phyloP scores from a whole-genome alignment of 208 protist species.

The Strigomonas culicis region DNA sequence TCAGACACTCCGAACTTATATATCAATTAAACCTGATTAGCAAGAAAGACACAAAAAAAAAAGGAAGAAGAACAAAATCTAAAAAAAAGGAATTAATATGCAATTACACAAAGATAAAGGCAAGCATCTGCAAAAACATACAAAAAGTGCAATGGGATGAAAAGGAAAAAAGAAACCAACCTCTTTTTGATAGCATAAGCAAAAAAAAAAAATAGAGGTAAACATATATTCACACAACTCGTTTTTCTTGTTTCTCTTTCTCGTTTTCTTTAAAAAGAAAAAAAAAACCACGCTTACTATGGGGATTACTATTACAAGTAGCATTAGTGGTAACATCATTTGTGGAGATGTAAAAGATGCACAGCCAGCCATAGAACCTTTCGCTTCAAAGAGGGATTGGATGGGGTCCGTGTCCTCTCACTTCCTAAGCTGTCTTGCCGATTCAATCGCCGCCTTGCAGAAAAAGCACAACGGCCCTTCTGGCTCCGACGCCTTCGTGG shows the following conservation, averaged over 20 bases:
- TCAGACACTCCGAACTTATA: too few species aligned
- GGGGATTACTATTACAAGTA: too few species aligned
- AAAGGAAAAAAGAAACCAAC: slow-evolving; percentile 9
- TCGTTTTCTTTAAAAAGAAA: slow-evolving; percentile 3
- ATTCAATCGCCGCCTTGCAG: slow-evolving; percentile 21
- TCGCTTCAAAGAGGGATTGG: too few species aligned
- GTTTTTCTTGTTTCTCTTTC: neutral
- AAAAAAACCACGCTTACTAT: slow-evolving; percentile 3
- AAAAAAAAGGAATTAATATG: neutral
- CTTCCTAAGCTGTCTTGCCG: neutral
- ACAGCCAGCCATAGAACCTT: too few species aligned
- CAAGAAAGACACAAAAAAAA: neutral
- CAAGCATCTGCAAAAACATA: neutral
- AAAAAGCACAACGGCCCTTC: slow-evolving; percentile 30
- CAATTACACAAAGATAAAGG: too few species aligned
- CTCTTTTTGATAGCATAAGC: neutral
- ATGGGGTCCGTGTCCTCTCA: too few species aligned
- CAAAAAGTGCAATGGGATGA: neutral
- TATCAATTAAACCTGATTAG: too few species aligned
- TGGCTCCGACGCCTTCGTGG: neutral
- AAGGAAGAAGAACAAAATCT: neutral
- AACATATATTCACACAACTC: slow-evolving; percentile 1
- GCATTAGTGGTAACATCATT: too few species aligned
- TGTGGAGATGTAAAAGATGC: too few species aligned
- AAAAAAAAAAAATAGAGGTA: slow-evolving; percentile 2